phyloP scores from a whole-genome alignment of 2,329 filamentous ascomycete genomes.

The Alternaria alternata region DNA sequence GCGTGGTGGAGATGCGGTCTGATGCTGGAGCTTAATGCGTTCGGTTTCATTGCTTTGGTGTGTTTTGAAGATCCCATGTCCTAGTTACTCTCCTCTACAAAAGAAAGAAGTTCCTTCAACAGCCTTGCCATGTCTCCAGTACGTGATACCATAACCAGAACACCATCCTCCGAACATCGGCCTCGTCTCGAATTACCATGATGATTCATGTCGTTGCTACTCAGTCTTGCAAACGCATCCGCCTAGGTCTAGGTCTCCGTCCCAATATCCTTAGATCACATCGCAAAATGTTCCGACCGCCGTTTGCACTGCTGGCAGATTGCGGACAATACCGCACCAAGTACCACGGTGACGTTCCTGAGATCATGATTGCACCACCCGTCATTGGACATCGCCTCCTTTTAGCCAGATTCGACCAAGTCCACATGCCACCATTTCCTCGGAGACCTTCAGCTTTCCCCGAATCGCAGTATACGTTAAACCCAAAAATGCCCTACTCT shows the following conservation, averaged over 20 bases:
- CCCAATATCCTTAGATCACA: background rate
- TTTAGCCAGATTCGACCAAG: background rate
- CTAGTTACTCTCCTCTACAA: background rate
- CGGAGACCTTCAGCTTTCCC: background rate
- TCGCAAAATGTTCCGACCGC: too few species aligned
- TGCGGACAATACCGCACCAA: rapidly evolving
- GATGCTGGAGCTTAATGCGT: background rate
- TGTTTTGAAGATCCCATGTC: background rate
- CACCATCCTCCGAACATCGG: background rate
- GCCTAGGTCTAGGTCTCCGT: background rate
- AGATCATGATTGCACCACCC: background rate
- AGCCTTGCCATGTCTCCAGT: background rate
- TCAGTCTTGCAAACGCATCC: background rate
- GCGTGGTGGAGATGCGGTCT: background rate
- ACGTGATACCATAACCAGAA: background rate
- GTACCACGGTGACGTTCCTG: background rate
- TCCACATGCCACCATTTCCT: background rate
- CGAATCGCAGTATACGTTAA: too few species aligned
- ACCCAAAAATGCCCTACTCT: too few species aligned
- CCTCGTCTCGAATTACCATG: background rate
- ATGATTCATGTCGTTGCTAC: background rate
- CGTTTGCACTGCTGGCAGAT: background rate
- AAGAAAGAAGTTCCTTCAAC: background rate
- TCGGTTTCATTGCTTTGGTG: background rate
- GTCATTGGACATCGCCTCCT: background rate